Conservation (phyloP, 2,329 filamentous ascomycete genomes). For the Trichoderma brevicompactum region DNA sequence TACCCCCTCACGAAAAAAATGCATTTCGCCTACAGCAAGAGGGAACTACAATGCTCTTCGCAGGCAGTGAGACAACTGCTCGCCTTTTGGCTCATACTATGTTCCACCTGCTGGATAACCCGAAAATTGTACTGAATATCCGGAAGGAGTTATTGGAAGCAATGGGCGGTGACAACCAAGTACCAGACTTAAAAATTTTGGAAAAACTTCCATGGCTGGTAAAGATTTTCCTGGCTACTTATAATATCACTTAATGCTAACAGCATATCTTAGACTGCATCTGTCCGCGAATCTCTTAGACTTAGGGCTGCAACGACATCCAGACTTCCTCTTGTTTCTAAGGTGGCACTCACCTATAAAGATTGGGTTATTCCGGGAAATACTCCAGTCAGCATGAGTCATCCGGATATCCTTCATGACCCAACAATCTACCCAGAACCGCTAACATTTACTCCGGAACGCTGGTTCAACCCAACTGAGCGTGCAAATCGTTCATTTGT, state of each 20-base stretch:
- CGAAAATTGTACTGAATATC: slow-evolving; percentile 1
- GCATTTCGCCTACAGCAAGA: background rate
- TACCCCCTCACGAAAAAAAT: slow-evolving; percentile 1
- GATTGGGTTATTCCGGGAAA: slow-evolving; percentile 16
- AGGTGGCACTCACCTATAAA: background rate
- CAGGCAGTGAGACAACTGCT: slow-evolving; percentile 4
- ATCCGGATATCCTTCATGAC: slow-evolving; percentile 16
- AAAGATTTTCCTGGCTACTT: background rate
- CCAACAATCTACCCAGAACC: background rate
- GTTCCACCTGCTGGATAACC: slow-evolving; percentile 11
- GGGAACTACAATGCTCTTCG: background rate
- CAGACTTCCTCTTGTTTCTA: slow-evolving; percentile 1
- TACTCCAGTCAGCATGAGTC: slow-evolving; percentile 14
- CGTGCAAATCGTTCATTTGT: background rate
- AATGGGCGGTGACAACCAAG: background rate
- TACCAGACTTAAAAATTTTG: slow-evolving; percentile 2
- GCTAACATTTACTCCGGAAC: slow-evolving; percentile 7
- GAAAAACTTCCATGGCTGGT: slow-evolving; percentile 15
- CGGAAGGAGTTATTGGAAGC: background rate
- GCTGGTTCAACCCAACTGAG: slow-evolving; percentile 17
- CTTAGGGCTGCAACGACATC: background rate
- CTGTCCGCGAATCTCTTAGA: slow-evolving; percentile 2
- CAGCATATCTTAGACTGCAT: background rate
- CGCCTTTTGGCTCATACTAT: slow-evolving; percentile 12
- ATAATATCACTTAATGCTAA: background rate